phyloP scores from a whole-genome alignment of 495 filamentous ascomycete species.

The Emericellopsis terricola region DNA sequence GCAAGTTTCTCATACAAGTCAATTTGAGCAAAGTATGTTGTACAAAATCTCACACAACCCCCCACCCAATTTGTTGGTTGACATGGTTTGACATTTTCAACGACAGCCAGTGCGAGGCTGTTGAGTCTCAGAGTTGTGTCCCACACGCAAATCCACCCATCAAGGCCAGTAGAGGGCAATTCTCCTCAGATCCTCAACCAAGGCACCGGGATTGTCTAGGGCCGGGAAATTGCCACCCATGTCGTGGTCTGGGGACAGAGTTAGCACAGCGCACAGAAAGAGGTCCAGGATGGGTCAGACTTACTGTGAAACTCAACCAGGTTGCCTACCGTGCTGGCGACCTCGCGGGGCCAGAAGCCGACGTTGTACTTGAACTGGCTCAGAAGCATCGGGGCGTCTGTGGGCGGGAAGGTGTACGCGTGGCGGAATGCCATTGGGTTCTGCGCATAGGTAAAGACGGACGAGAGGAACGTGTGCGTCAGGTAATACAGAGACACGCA shows the following conservation, averaged over 20 bases:
- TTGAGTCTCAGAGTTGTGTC: too few species aligned
- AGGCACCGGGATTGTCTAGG: conserved; percentile 8
- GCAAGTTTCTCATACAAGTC: too few species aligned
- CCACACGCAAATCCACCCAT: too few species aligned
- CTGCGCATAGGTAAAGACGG: conserved; percentile 7
- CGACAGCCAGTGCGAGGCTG: too few species aligned
- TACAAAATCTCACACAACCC: too few species aligned
- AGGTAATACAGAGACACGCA: conserved; percentile 17
- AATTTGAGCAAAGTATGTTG: too few species aligned
- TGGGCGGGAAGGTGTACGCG: conserved; percentile 2
- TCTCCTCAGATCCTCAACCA: conserved; percentile 5
- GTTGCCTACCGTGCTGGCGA: conserved; percentile 9
- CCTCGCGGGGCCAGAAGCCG: conserved; percentile 7
- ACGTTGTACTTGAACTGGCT: conserved; percentile 8
- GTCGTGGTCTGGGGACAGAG: conserved; percentile 6
- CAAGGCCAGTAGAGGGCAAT: conserved; percentile 2
- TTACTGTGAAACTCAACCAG: conserved; percentile 10
- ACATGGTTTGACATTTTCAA: too few species aligned
- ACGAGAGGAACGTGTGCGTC: conserved; percentile 7
- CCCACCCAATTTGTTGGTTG: too few species aligned
- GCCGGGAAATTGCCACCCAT: conserved; percentile 11
- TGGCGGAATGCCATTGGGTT: conserved; percentile 5
- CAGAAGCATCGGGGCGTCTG: conserved; percentile 7
- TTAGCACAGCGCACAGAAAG: neutral
- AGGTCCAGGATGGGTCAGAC: neutral